Evolutionary conservation across 1,284 basidiomycete species (phyloP), one percentile per base, ranked within the genome.

Genomic region (Ceratobasidium sp.): DNA sequence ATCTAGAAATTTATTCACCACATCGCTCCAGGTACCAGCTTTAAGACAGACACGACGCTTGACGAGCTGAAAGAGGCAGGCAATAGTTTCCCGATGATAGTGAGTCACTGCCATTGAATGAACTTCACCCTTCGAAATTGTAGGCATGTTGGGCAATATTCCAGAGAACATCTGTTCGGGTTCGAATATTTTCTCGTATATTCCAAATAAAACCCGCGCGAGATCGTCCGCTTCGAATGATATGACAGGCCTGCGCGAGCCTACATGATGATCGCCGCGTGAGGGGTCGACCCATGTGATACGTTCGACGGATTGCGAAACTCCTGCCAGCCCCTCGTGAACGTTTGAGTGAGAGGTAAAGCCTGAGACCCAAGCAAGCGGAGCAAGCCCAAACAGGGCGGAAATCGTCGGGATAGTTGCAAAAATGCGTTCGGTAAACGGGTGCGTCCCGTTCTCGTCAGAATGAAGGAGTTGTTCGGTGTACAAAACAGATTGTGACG

Each of bases 101-200:
- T 51, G 55, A 13, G 51, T 13, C 1, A 46, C 26, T 7, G 1
- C 13, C 42, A 39, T 15, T 1, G 49, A 28, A 12, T 20, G 7
- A 3, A 58, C 10, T 15, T 55, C 44, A 1, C 40, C 23, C 0
- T 28, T 1, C 10, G 63, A n/a, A n/a, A n/a, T n/a, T n/a, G n/a
- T n/a, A 42, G 1, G 55, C n/a, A n/a, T n/a, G 49, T 18, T 10
- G 6, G 39, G n/a, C n/a, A n/a, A n/a, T n/a, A n/a, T n/a, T n/a
- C n/a, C n/a, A n/a, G n/a, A n/a, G n/a, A n/a, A n/a, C n/a, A n/a
- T n/a, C 3, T 71, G 53, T 15, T 77, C 56, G 2, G n/a, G 6
- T 10, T n/a, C 79, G 71, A 91, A 91, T 51, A 77, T 69, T 12
- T 53, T 60, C 2, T 69, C 55, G 40, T 77, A 61, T 0, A 77